Evolutionary conservation across 768 basidiomycete species (phyloP).

Genomic region (Psilocybe subaeruginosa): DNA sequence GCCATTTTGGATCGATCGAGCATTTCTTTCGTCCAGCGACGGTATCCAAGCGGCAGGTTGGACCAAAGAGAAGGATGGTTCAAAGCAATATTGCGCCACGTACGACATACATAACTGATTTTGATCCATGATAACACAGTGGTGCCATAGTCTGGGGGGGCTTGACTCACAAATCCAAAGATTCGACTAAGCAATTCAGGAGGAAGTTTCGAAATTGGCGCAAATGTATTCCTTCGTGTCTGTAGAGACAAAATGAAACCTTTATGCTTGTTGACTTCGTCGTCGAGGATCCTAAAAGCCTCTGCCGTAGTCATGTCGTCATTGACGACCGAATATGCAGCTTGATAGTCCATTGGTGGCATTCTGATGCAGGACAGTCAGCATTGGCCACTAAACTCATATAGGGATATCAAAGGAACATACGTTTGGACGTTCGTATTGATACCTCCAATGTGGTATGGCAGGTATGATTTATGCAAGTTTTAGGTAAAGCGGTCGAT

Average conservation of each 20-base stretch:
- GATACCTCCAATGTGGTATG: too few relatives aligned
- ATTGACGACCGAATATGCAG: not conserved
- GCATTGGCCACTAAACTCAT: too few relatives aligned
- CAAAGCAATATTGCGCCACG: slow-evolving; percentile 8
- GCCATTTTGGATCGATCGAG: slow-evolving; percentile 10
- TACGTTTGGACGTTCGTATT: not conserved
- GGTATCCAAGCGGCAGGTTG: not conserved
- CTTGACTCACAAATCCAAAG: slow-evolving; percentile 3
- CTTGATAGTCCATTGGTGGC: not conserved
- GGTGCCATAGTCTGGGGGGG: not conserved
- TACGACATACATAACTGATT: slow-evolving; percentile 10
- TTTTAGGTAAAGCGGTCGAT: not conserved
- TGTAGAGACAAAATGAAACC: not conserved
- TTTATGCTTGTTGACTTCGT: slow-evolving; percentile 3
- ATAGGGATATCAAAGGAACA: too few relatives aligned
- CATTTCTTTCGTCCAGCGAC: slow-evolving; percentile 12
- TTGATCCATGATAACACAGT: slow-evolving; percentile 3
- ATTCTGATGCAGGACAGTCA: not conserved
- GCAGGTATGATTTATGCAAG: too few relatives aligned
- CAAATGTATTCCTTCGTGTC: slow-evolving; percentile 8
- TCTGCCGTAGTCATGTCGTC: not conserved
- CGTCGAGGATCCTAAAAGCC: slow-evolving; percentile 1
- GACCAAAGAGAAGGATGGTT: slow-evolving; percentile 12
- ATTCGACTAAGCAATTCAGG: slow-evolving; percentile 12
- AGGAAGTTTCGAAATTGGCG: slow-evolving; percentile 10